These are phyloP conservation scores for Zanthoxylum bungeanum DNA, from an alignment of 345 rosid species.

Conservation along the genomic window DNA sequence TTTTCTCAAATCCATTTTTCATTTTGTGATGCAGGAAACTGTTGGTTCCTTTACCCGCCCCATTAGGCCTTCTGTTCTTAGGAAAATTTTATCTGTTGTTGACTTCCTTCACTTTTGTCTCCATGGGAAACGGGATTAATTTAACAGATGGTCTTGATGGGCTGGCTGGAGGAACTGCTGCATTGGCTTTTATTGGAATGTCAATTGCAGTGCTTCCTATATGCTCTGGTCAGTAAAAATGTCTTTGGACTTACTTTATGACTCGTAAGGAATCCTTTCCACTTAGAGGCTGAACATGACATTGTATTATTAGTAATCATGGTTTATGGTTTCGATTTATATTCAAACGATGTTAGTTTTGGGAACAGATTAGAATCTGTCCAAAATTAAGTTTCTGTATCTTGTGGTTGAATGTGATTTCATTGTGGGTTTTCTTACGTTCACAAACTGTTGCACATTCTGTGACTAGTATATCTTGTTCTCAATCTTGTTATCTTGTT, in stretches of 20 bases:
- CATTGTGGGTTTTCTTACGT: neutral
- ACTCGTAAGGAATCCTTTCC: neutral
- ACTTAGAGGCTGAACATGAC: neutral
- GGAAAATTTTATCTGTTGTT: slow-evolving; percentile 66
- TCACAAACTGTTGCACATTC: neutral
- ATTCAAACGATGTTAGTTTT: neutral
- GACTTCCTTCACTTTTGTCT: slow-evolving; percentile 78
- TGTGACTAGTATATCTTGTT: neutral
- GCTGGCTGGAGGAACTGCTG: slow-evolving; percentile 81
- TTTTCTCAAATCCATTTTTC: neutral
- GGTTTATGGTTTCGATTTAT: neutral
- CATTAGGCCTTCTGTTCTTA: slow-evolving; percentile 69
- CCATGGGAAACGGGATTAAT: slow-evolving; percentile 76
- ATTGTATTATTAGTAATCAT: neutral
- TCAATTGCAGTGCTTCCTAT: slow-evolving; percentile 86
- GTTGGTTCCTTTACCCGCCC: slow-evolving; percentile 84
- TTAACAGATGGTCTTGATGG: slow-evolving; percentile 86
- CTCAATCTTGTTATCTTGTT: neutral
- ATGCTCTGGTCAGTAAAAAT: slow-evolving; percentile 66
- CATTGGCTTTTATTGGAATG: slow-evolving; percentile 82
- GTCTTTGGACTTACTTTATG: neutral
- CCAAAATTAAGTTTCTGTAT: neutral
- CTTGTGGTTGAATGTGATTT: neutral
- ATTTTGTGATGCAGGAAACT: slow-evolving; percentile 58
- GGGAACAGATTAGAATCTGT: neutral